These are phyloP conservation scores for Gilbertella persicaria DNA, from an alignment of 371 early-diverging fungal genomes.

Conservation along the genomic window DNA sequence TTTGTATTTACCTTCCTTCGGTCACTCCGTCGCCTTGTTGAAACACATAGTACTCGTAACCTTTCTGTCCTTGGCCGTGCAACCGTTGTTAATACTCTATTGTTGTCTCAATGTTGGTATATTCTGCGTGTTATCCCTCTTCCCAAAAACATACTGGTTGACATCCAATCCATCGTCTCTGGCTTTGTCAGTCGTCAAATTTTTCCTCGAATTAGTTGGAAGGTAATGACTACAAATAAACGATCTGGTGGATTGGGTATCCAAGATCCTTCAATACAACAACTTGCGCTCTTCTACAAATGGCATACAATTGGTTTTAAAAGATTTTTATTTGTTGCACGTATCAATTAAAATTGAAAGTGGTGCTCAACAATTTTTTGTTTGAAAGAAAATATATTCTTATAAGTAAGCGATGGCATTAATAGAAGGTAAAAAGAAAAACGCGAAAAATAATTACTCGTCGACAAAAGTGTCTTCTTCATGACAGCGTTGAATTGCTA, in stretches of 20 bases:
- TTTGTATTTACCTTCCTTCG: neutral
- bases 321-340: too few species aligned
- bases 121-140: constrained; percentile 12
- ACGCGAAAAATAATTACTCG: too few species aligned
- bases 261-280: constrained; percentile 6
- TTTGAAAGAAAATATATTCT: too few species aligned
- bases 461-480: too few species aligned
- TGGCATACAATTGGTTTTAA: too few species aligned
- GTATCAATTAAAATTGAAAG: too few species aligned
- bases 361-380: too few species aligned
- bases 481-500: too few species aligned
- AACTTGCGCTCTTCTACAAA: neutral
- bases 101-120: constrained; percentile 23
- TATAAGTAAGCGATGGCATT: too few species aligned
- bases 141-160: neutral
- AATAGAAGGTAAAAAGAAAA: too few species aligned
- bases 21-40: neutral
- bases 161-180: neutral
- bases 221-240: neutral
- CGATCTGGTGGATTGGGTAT: constrained; percentile 4
- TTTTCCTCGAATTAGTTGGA: constrained; percentile 4
- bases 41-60: neutral
- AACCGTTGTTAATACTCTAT: constrained; percentile 1
- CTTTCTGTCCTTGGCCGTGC: constrained; percentile 5
- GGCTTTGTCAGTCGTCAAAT: constrained; percentile 7